Evolutionary conservation across 2,329 filamentous ascomycete genomes (phyloP), one percentile per base, ranked within the genome.

Genomic region (Fusarium sp.): DNA sequence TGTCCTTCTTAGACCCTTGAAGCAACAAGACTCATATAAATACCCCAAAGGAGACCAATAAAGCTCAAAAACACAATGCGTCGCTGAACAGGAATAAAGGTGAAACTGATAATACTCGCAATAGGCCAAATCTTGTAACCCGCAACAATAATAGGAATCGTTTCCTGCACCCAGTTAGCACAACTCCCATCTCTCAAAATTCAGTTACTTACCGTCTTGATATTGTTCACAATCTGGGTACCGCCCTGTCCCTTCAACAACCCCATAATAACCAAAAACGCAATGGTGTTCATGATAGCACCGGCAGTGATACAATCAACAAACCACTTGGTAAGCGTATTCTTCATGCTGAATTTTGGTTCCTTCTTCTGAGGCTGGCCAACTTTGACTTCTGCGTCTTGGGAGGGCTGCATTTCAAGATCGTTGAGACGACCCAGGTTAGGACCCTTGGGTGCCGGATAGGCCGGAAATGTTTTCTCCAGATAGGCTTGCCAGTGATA

Each of bases 401-500:
- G 75, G 14, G 72, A 72, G 8, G 71, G 73, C 45, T 65, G 73
- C 67, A 79, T 75, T 65, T 81, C 78, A 5, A 77, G 61, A 27
- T 79, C 77, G 2, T 51, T 58, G 3, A 71, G 38, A 11, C 49
- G 75, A 30, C 67, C 71, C 9, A 62, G 49, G 8, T 51, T 52
- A 24, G 55, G 65, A 7, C 4, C 29, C 56, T 32, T 49, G 12
- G 6, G 42, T 0, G 66, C n/a, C 14, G 73, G 77, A 68, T 83
- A 82, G 1, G 85, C 85, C 1, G 87, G 87, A 59, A 88, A 87
- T 12, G 77, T 81, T 24, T 81, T 79, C 76, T 89, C 87, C 30
- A 89, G 82, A 30, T 82, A 82, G 58, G 85, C 82, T 71, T 89
- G 86, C 87, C 88, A 90, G 59, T 86, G 78, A 72, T 86, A 89